Conservation (phyloP, 1,284 basidiomycete species). For the Trichosporon faecale region DNA sequence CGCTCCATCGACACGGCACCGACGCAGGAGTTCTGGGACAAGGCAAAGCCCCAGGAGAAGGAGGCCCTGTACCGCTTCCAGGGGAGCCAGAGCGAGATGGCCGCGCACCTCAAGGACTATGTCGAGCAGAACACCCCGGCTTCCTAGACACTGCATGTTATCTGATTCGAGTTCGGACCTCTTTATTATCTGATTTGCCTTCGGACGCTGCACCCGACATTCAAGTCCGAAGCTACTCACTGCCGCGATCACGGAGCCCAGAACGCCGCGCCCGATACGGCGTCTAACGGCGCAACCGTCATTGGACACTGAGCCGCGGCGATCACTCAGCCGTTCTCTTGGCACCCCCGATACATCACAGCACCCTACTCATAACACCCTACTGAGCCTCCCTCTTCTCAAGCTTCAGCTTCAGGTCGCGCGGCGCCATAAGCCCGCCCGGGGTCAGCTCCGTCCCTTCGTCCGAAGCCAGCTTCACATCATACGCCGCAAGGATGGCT, state of each 20-base stretch:
- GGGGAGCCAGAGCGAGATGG: neutral
- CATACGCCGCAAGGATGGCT: neutral
- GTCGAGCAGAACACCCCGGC: neutral
- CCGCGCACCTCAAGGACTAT: neutral
- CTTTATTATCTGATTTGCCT: neutral
- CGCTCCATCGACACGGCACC: neutral
- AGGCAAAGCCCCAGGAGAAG: neutral
- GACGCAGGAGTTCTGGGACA: neutral
- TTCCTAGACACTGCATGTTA: neutral
- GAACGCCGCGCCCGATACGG: neutral
- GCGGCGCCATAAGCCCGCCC: constrained; percentile 7
- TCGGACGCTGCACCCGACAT: neutral
- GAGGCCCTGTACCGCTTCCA: constrained; percentile 1
- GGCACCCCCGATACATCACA: neutral
- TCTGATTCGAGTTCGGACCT: neutral
- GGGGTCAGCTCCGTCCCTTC: constrained; percentile 4
- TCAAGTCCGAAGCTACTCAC: neutral
- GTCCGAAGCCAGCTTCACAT: neutral
- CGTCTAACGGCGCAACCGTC: neutral
- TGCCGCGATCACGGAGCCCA: neutral
- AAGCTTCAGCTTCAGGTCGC: neutral
- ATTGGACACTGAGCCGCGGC: neutral
- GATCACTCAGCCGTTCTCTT: neutral
- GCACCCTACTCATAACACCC: no score
- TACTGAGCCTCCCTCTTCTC: no score